Base-by-base conservation (phyloP, 768 basidiomycete species). In the Melanogaster broomeanus region DNA sequence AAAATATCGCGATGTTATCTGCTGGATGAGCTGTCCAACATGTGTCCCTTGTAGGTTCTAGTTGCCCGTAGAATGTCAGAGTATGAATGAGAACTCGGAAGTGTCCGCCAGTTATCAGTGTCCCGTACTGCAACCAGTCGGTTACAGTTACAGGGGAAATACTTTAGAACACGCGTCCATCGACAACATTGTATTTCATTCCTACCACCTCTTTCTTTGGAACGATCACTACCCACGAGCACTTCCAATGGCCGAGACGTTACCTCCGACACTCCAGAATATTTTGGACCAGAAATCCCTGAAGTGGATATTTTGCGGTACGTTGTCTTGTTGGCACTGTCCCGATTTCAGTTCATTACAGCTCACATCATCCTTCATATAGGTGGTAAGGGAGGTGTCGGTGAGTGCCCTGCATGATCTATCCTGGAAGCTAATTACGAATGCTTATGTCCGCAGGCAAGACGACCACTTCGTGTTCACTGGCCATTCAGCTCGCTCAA, bases 351-450 rank as follows among this genome's bases (percentile, higher is more conserved):
- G 52, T 59, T 51, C 52, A 10, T 45, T 52, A 27, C 48, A 45
- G 53, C 57, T 63, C 43, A 56, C 35, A 31, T 43, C 38, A 37
- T 18, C 48, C 42, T 49, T 51, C 11, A 25, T 42, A 31, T 63
- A 97, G 94, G 95, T 78, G 95, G 95, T 47, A 98, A 98, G 81
- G 97, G 93, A 72, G 97, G 95, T 77, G 97, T 98, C 57, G 93
- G 95, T 88, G 69, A 70, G 89, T 75, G 18, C 41, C 44, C 25
- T 18, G 25, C 28, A 38, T 37, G 13, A 21, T 45, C 15, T 22
- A n/a, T 42, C 41, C 12, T 38, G 9, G 21, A 6, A 11, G 34
- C 6, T 4, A n/a, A 27, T 27, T 22, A 25, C n/a, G 18, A 34
- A 48, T 28, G 24, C 30, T 16, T n/a, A 11, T 31, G 24, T 45